phyloP scores from a whole-genome alignment of 2,329 filamentous ascomycete species.

The Aspergillus sp. region DNA sequence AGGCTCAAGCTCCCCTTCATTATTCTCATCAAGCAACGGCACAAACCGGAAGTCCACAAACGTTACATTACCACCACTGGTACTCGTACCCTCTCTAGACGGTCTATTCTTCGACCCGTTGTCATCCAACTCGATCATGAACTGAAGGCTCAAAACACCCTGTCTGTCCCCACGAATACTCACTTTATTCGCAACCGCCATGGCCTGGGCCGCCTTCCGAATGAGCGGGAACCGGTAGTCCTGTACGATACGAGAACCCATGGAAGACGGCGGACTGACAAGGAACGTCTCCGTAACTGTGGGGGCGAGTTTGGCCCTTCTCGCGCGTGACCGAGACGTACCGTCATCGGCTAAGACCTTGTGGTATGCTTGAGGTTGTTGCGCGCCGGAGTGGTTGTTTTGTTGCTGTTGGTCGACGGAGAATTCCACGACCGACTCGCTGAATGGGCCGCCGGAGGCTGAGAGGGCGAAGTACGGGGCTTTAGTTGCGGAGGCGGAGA shows the following conservation, averaged over 20 bases:
- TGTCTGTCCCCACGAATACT: conserved; percentile 81
- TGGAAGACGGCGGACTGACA: conserved; percentile 51
- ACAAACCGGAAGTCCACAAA: conserved; percentile 45
- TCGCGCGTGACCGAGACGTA: conserved; percentile 26
- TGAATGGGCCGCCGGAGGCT: conserved; percentile 53
- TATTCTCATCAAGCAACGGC: conserved; percentile 37
- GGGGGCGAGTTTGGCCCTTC: conserved; percentile 32
- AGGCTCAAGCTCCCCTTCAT: conserved; percentile 16
- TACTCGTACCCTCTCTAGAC: conserved; percentile 15
- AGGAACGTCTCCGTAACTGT: conserved; percentile 46
- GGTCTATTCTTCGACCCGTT: conserved; percentile 27
- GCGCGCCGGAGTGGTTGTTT: conserved; percentile 13
- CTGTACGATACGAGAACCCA: conserved; percentile 59
- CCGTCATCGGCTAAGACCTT: conserved; percentile 33
- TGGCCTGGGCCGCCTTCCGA: conserved; percentile 80
- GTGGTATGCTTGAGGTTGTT: conserved; percentile 20
- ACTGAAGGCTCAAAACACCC: conserved; percentile 88
- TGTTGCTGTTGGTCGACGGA: conserved; percentile 36
- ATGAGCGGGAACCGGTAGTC: conserved; percentile 83
- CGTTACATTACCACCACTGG: conserved; percentile 27
- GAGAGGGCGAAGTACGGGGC: conserved; percentile 70
- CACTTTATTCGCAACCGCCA: conserved; percentile 87
- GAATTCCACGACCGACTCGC: conserved; percentile 56
- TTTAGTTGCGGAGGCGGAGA: conserved; percentile 54
- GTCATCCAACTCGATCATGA: conserved; percentile 84